These are phyloP conservation scores for Skeletonema tropicum DNA, from an alignment of 108 stramenopile species.

Conservation along the genomic window DNA sequence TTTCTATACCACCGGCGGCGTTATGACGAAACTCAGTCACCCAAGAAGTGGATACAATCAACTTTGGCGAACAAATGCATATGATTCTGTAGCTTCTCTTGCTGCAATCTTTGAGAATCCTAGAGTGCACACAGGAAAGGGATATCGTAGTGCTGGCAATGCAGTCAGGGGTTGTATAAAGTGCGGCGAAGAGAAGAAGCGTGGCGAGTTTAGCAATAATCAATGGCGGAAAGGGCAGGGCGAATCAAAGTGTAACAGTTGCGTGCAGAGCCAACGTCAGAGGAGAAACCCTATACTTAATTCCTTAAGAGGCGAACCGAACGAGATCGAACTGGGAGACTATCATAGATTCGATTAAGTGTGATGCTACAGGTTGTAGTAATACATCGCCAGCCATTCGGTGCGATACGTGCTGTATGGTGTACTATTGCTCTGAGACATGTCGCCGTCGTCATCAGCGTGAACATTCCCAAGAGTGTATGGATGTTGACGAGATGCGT, in stretches of 20 bases:
- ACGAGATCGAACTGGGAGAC: background rate
- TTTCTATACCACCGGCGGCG: slow-evolving; percentile 30
- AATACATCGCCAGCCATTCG: slow-evolving; percentile 5
- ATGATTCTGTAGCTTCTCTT: slow-evolving; percentile 14
- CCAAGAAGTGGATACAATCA: slow-evolving; percentile 22
- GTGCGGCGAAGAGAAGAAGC: slow-evolving; percentile 4
- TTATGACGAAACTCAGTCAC: slow-evolving; percentile 30
- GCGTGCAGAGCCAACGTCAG: background rate
- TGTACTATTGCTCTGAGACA: slow-evolving; percentile 19
- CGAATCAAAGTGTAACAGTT: background rate
- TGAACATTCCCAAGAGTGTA: slow-evolving; percentile 5
- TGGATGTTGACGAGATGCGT: slow-evolving; percentile 11
- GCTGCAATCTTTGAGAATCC: slow-evolving; percentile 28
- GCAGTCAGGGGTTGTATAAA: slow-evolving; percentile 5
- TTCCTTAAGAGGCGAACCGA: background rate
- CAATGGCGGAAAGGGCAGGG: slow-evolving; percentile 18
- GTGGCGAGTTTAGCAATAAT: slow-evolving; percentile 12
- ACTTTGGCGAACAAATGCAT: slow-evolving; percentile 26
- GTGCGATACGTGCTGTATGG: slow-evolving; percentile 6
- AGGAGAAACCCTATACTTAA: background rate
- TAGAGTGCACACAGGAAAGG: slow-evolving; percentile 17
- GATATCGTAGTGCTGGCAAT: slow-evolving; percentile 9
- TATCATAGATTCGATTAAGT: slow-evolving; percentile 13
- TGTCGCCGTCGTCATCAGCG: slow-evolving; percentile 8
- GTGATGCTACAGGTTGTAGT: slow-evolving; percentile 14